Evolutionary conservation across 1,284 basidiomycete genomes (phyloP).

Genomic region (Leccinum pachyderme): DNA sequence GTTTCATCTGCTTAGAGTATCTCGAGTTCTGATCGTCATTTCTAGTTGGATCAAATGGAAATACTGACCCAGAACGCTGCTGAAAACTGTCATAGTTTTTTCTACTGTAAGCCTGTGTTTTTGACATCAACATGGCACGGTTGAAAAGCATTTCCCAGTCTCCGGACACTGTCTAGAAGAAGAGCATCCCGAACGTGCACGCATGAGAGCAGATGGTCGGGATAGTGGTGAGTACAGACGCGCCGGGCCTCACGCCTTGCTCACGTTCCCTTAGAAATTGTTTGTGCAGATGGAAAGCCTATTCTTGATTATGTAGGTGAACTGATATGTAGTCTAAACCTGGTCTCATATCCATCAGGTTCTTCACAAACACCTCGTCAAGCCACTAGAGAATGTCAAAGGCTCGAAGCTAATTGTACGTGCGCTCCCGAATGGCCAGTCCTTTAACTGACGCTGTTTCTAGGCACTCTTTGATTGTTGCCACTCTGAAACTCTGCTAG

Average conservation of each 20-base stretch:
- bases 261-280: constrained; percentile 20
- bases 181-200: constrained; percentile 16
- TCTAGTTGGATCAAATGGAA: constrained; percentile 27
- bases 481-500: constrained; percentile 30
- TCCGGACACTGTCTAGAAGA: constrained; percentile 37
- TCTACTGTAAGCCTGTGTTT: constrained; percentile 35
- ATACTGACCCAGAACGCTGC: constrained; percentile 26
- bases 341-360: constrained; percentile 8
- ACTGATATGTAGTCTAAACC: no score
- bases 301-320: constrained; percentile 24
- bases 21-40: not conserved
- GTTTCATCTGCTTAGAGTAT: not conserved
- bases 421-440: not conserved
- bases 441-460: not conserved
- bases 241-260: not conserved
- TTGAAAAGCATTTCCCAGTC: constrained; percentile 9
- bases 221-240: constrained; percentile 34
- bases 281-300: constrained; percentile 19
- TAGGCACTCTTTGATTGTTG: constrained; percentile 31
- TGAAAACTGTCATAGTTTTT: constrained; percentile 36
- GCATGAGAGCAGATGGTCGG: constrained; percentile 30
- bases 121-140: not conserved
- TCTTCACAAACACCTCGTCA: constrained; percentile 23
- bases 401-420: constrained; percentile 23
- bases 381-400: constrained; percentile 20